phyloP scores from a whole-genome alignment of 768 basidiomycete species.

The Suillus paluster region DNA sequence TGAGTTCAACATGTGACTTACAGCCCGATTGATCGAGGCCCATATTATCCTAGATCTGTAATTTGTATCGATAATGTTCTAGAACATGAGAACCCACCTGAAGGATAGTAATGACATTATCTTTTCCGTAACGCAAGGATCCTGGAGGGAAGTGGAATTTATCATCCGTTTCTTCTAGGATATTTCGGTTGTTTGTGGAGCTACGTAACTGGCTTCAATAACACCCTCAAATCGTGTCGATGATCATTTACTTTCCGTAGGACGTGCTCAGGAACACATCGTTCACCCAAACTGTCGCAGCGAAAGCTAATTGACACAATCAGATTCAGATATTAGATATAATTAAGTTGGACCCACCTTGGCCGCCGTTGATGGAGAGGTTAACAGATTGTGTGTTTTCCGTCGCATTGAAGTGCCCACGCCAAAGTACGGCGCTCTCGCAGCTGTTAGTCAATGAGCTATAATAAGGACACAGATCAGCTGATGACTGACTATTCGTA shows the following conservation, averaged over 20 bases:
- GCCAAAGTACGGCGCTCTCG: slow-evolving; percentile 81
- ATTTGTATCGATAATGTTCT: neutral
- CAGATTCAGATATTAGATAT: neutral
- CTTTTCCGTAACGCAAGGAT: slow-evolving; percentile 51
- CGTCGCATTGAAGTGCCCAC: slow-evolving; percentile 75
- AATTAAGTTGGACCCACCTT: slow-evolving; percentile 48
- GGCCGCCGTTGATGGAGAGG: slow-evolving; percentile 80
- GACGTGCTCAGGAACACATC: slow-evolving; percentile 71
- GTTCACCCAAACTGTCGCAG: slow-evolving; percentile 84
- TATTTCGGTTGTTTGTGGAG: slow-evolving; percentile 66
- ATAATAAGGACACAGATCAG: slow-evolving; percentile 5
- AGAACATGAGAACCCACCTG: slow-evolving; percentile 49
- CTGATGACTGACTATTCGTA: slow-evolving; percentile 71
- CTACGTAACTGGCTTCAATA: slow-evolving; percentile 35
- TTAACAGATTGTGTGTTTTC: slow-evolving; percentile 67
- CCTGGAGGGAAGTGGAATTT: slow-evolving; percentile 64
- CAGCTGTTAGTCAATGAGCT: slow-evolving; percentile 51
- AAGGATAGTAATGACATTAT: slow-evolving; percentile 80
- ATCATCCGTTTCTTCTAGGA: slow-evolving; percentile 70
- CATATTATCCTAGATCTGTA: slow-evolving; percentile 67
- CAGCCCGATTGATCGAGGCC: slow-evolving; percentile 69
- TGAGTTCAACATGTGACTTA: slow-evolving; percentile 27
- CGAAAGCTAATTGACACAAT: slow-evolving; percentile 55
- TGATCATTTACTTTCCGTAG: slow-evolving; percentile 65
- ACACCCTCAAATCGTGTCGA: neutral